Base-by-base conservation (phyloP, 2,329 filamentous ascomycete species). In the Volutella citrinella region DNA sequence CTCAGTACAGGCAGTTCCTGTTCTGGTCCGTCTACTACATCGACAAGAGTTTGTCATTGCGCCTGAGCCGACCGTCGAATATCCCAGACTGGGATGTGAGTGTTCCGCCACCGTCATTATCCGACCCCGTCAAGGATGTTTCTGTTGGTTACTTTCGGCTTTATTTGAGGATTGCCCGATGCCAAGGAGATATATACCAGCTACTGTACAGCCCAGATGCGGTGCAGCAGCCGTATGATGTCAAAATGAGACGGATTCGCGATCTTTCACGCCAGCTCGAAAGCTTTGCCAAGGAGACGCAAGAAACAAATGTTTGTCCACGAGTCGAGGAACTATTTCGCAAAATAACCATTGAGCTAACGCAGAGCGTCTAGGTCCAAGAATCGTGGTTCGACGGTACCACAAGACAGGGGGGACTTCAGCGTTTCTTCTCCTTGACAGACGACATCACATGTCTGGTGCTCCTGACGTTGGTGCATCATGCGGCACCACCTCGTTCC, bases 11-110 rank as follows among this genome's bases (percentile, higher is more conserved):
- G 20, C 36, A 43, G 12, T 49, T 64, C 3, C 48, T 80, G 8
- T 82, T 82, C 48, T 82, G 77, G 78, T 66, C 61, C 22, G 56
- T 73, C 0, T 81, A 80, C 43, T 67, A 71, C 27, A 57, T 79
- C 12, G 71, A 80, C 40, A 78, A 74, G 38, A 66, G 66, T 13
- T 57, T 80, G 13, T 72, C 74, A 0, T 62, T 81, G 4, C 67
- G 74, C 4, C 57, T 80, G 5, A 77, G 77, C 0, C 66, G 64
- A 11, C 60, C 73, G 0, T 70, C 74, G 1, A 65, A 66, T 5
- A 66, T 80, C 4, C 74, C 72, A 26, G 73, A 78, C 45, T 78
- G 71, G 54, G 76, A 80, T 39, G 72, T 80, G 35, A 73, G 56
- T n/a, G 54, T 61, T 6, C 65, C 56, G 25, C n/a, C n/a, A n/a